A percentile compares a stretch with the other conserved stretches of the same genome.
Conservation (phyloP, 305 asterid genomes). For the Rubia peregrina region DNA sequence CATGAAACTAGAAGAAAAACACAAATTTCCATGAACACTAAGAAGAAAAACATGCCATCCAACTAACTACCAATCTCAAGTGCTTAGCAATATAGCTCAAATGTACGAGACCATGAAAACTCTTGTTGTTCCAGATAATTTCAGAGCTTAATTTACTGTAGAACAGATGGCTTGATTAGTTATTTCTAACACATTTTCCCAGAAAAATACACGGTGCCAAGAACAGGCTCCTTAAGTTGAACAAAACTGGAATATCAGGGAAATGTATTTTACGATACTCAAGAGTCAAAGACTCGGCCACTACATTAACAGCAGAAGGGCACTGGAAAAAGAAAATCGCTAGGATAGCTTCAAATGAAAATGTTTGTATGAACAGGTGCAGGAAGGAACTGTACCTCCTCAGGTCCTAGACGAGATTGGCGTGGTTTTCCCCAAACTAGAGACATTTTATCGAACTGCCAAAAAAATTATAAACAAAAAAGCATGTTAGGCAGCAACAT, state of each 20-base stretch:
- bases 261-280: background rate
- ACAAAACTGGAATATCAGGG: background rate
- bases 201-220: background rate
- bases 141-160: background rate
- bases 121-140: too few species aligned
- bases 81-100: background rate
- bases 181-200: background rate
- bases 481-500: background rate
- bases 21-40: background rate
- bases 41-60: background rate
- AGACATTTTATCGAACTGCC: conserved; percentile 73
- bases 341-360: background rate
- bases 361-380: background rate
- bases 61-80: background rate
- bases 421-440: conserved; percentile 99
- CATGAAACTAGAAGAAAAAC: background rate
- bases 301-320: background rate
- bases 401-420: conserved; percentile 70
- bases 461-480: conserved; percentile 7
- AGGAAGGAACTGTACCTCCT: conserved; percentile 54
- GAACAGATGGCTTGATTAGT: background rate
- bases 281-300: background rate
- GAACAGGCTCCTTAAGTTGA: background rate
- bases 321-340: background rate
- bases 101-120: background rate